Evolutionary conservation across 108 stramenopile genomes (phyloP).

Genomic region (Chaetoceros muelleri): DNA sequence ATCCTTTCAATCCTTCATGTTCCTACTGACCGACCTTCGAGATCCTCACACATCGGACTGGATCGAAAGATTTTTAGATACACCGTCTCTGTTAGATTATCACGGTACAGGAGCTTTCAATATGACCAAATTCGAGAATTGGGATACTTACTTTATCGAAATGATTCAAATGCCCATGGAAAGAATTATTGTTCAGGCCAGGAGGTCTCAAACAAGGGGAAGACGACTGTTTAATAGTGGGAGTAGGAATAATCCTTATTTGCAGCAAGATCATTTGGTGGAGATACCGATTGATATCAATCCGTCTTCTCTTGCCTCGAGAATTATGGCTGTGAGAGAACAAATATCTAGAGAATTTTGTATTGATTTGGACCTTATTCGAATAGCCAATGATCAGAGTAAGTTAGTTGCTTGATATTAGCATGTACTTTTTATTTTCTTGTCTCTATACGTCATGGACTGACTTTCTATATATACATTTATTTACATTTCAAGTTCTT

Average conservation of each 20-base stretch:
- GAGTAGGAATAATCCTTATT: constrained; percentile 4
- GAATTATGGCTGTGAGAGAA: constrained; percentile 55
- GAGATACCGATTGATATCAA: constrained; percentile 61
- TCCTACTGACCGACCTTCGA: constrained; percentile 36
- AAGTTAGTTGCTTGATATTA: background rate
- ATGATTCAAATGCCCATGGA: constrained; percentile 39
- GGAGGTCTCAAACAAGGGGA: constrained; percentile 1
- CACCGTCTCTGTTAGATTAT: constrained; percentile 26
- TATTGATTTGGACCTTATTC: constrained; percentile 39
- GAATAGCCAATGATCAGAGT: background rate
- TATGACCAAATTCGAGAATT: constrained; percentile 53
- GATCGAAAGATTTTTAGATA: constrained; percentile 51
- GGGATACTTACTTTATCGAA: constrained; percentile 60
- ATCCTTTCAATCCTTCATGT: constrained; percentile 62
- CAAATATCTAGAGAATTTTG: constrained; percentile 58
- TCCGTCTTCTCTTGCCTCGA: constrained; percentile 39
- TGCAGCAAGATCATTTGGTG: constrained; percentile 7
- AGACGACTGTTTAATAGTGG: background rate
- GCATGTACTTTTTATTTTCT: background rate
- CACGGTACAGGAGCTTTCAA: constrained; percentile 63
- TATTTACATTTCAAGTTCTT: background rate
- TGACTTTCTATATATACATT: no score
- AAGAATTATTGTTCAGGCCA: constrained; percentile 27
- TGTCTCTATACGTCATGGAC: background rate
- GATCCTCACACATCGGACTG: constrained; percentile 63